These are phyloP conservation scores for Exobasidium rhododendri DNA, from an alignment of 1,284 basidiomycete genomes.

Conservation along the genomic window DNA sequence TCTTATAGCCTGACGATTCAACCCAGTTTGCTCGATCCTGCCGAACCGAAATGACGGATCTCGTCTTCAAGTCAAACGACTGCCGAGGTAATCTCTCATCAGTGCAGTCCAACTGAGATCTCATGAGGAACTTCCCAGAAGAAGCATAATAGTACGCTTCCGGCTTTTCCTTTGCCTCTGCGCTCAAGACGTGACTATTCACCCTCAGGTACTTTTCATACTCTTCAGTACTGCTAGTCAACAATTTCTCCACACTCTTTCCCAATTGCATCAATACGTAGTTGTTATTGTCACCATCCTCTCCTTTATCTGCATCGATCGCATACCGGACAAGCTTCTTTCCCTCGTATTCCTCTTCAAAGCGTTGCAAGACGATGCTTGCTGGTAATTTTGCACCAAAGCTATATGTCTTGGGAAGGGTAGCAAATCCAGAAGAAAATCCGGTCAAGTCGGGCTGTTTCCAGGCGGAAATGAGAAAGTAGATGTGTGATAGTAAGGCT, in stretches of 20 bases:
- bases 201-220: slow-evolving; percentile 66
- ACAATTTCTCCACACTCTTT: slow-evolving; percentile 80
- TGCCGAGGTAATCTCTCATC: slow-evolving; percentile 78
- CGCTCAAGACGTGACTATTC: slow-evolving; percentile 45
- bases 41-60: slow-evolving; percentile 79
- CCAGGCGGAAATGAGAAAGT: slow-evolving; percentile 62
- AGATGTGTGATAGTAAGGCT: slow-evolving; percentile 78
- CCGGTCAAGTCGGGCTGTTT: slow-evolving; percentile 48
- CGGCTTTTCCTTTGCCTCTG: slow-evolving; percentile 56
- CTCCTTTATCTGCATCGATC: slow-evolving; percentile 68
- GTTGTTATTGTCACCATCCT: slow-evolving; percentile 44
- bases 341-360: slow-evolving; percentile 7
- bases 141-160: slow-evolving; percentile 57
- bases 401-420: slow-evolving; percentile 69
- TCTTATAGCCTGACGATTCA: slow-evolving; percentile 54
- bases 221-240: slow-evolving; percentile 68
- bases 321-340: slow-evolving; percentile 61
- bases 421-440: slow-evolving; percentile 59
- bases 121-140: slow-evolving; percentile 78
- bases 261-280: slow-evolving; percentile 62
- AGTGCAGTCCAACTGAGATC: slow-evolving; percentile 87
- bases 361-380: slow-evolving; percentile 63
- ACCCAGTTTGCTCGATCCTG: slow-evolving; percentile 80
- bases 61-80: slow-evolving; percentile 94
- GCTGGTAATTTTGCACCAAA: slow-evolving; percentile 76